These are phyloP conservation scores for Hericium rajendrae DNA, from an alignment of 768 basidiomycete genomes.

Conservation along the genomic window DNA sequence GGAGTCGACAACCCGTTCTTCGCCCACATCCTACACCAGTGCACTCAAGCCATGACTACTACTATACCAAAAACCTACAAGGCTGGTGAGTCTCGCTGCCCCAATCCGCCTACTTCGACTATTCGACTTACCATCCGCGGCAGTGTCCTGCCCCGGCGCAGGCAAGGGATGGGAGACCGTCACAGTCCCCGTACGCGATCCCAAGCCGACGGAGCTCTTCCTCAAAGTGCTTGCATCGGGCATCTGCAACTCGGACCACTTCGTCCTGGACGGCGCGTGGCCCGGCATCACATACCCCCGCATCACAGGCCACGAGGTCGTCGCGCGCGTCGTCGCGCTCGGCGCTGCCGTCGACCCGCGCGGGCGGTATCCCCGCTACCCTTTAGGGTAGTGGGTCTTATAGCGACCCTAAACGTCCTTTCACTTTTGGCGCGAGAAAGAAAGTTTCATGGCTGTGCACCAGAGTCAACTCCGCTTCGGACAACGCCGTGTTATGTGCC, in stretches of 20 bases:
- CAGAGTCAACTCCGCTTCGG: no score
- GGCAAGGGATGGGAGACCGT: constrained; percentile 1
- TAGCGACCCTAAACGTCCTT: no score
- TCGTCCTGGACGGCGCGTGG: constrained; percentile 3
- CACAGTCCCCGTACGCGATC: neutral
- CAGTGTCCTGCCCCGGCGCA: neutral
- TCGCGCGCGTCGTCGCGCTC: constrained; percentile 4
- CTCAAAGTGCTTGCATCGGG: constrained; percentile 9
- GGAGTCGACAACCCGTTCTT: no score
- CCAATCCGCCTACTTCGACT: neutral
- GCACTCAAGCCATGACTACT: neutral
- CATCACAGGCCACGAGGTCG: constrained; percentile 10
- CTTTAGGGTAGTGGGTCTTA: no score
- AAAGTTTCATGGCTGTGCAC: no score
- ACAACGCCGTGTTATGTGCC: no score
- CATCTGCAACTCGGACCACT: constrained; percentile 11
- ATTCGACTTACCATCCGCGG: neutral
- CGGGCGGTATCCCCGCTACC: no score
- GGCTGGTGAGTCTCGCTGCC: neutral
- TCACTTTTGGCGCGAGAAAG: no score
- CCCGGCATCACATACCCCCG: constrained; percentile 8
- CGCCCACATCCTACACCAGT: no score
- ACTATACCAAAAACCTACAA: neutral
- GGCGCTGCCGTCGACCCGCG: neutral
- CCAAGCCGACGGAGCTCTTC: constrained; percentile 5